Evolutionary conservation across 2,329 filamentous ascomycete genomes (phyloP), one percentile per base, ranked within the genome.

Genomic region (Ramularia endophylla): DNA sequence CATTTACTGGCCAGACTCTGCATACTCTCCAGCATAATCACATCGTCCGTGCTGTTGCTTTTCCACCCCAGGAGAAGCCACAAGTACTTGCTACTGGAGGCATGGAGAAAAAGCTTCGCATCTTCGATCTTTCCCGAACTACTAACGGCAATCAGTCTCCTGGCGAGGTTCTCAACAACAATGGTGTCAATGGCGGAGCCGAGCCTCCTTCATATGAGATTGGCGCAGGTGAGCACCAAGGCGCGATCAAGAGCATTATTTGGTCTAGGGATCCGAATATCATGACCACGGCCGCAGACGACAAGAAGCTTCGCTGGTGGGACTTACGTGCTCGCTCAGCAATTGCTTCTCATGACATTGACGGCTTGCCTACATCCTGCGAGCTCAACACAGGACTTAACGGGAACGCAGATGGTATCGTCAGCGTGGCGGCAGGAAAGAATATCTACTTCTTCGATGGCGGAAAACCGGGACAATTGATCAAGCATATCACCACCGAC

Each of bases 221-320:
- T 53, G 92, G 88, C 15, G 75, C 83, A 5, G 87, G 86, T 27
- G 75, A 85, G 9, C 92, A 98, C 63, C 81, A 77, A 12, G 85
- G 85, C 34, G 86, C 85, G 22, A 97, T 98, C 74, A 97, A 95
- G 65, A 89, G 87, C 43, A 94, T 98, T 47, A 85, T 94, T 47
- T 98, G 92, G 92, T 55, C 58, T 7, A 87, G 87, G 38, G 78
- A 80, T 44, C 84, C 85, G 37, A 94, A 92, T 57, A 80, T 90
- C 49, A 72, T 98, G 43, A 85, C 94, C 37, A 98, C 92, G 0
- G 89, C 90, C 2, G 85, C 87, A 1, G 83, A 87, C 50, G 90
- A 95, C 61, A 94, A 92, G 62, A 87, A 84, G 34, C 77, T 98
- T 18, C 81, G 92, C 43, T 98, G 92, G 92, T 94, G 92, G 71